Evolutionary conservation across 2,329 filamentous ascomycete genomes (phyloP), one percentile per base, ranked within the genome.

Genomic region (Fusarium transvaalense): DNA sequence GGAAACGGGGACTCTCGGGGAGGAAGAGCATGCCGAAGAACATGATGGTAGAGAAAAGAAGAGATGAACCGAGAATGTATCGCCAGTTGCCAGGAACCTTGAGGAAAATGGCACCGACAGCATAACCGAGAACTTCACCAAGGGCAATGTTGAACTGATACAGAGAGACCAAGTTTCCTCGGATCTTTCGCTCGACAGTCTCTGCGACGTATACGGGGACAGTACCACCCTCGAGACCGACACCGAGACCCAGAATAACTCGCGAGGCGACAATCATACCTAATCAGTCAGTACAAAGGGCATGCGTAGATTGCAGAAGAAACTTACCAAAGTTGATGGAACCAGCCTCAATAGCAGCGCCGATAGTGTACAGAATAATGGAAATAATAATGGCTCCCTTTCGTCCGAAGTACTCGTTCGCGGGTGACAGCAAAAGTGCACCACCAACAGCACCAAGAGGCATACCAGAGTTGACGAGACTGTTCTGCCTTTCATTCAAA

Each of bases 91-190:
- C 91, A 0, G 81, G 78, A 3, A 93, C 89, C n/a, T 82, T 84
- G 64, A 92, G 82, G 77, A 93, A 93, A 58, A 92, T 92, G 46
- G 91, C 91, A 0, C 88, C 90, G 2, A 92, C 86, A 7, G 88
- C 90, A 63, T 92, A 92, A 4, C 91, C 91, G 2, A 93, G 81
- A 3, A 93, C 90, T 71, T 92, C 91, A 29, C 91, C 91, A 0
- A 93, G 83, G 0, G 91, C 91, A 72, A 93, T 93, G 78, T 91
- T 92, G 78, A 92, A 87, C 75, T 93, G 91, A 76, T 92, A 93
- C 0, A 92, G 81, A 0, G 89, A 92, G 2, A 93, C 91, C 50
- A 93, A 79, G 76, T 92, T 92, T 69, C 91, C 91, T 71, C 91
- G 87, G 25, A 91, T 83, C 61, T 83, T 84, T 32, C 87, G 83